Evolutionary conservation across 371 early-diverging fungal species (phyloP), one percentile per base, ranked within the genome.

Genomic region (Sporodiniella umbellata): DNA sequence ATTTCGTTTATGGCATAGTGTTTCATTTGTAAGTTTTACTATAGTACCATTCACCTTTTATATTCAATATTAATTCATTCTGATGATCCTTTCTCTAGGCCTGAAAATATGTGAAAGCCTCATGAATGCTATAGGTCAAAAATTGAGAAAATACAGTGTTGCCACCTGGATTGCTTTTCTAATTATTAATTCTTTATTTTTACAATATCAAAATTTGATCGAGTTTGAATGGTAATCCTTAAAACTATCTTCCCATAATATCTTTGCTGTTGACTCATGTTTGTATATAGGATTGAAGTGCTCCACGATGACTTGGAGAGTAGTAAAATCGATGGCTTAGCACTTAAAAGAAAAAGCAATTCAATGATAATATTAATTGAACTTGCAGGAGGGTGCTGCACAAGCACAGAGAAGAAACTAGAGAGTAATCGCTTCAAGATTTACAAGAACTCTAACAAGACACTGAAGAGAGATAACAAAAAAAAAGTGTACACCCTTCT

Each of bases 31-130:
- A 53, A 37, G 39, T 30, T 44, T 53, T 53, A 51, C 19, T 37
- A 39, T 26, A 53, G 30, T 17, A 25, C 11, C 19, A 8, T 45
- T 53, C 53, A 53, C 38, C 53, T 39, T 53, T 53, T 45, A 51
- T 44, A 50, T 50, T 24, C 17, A 35, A 45, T 53, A 39, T 18
- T 53, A 38, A 53, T 53, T 37, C 39, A 14, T 21, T 39, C 22
- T 53, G 53, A 53, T 45, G 10, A 53, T 53, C 45, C 45, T 8
- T 45, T 45, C 31, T 53, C 22, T 39, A n/a, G 45, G 46, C 39
- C 15, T 53, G n/a, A 53, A 23, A 45, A 39, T 45, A 40, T 53
- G 53, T 23, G 45, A 53, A 53, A 53, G 53, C n/a, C 45, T 31
- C 14, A 28, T 31, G 30, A 45, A 53, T 19, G 45, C 46, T 45